Base-by-base conservation (phyloP, 2,329 filamentous ascomycete species). In the Phyllachora maydis region DNA sequence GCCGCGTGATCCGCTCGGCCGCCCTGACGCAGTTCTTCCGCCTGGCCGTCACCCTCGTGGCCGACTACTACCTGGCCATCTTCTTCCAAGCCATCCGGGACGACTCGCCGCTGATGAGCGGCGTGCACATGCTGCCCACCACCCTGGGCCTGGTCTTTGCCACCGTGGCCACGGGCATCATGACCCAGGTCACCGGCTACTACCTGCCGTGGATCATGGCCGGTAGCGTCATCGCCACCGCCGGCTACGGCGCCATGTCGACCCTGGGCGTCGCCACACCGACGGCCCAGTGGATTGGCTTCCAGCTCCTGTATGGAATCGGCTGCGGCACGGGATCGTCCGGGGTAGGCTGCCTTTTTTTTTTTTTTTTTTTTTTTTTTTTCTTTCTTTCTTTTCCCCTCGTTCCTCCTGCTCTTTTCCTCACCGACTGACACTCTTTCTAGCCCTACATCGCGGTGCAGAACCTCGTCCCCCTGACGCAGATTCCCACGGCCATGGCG, bases 51-150 rank as follows among this genome's bases (percentile, higher is more conserved):
- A 46, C 39, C 28, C 45, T 46, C 29, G 23, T 46, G 2, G 28
- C 42, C 3, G 27, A 44, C 4, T 47, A 42, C 35, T 43, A 42
- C 25, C 32, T 50, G 0, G 41, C 47, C 1, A 39, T 40, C 20
- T 39, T 32, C 36, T 36, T 43, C 35, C 32, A 43, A 32, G 25
- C 37, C 30, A 24, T 44, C 28, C 27, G 16, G 18, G 30, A 24
- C 12, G 27, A 22, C 22, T 18, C 21, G 8, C 23, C 29, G 17
- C 15, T 32, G 7, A 32, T 32, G 27, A 39, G 37, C 9, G 42
- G 42, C 14, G 34, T 45, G 8, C 31, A 36, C 24, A 32, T 37
- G 18, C 33, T 49, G 10, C 32, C 40, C 4, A 26, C 28, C 1
- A 38, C 36, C 8, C n/a, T 40, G 3, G 25, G 31, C 2, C 27